Conservation (phyloP, 495 filamentous ascomycete species). For the Xylaria venustula region DNA sequence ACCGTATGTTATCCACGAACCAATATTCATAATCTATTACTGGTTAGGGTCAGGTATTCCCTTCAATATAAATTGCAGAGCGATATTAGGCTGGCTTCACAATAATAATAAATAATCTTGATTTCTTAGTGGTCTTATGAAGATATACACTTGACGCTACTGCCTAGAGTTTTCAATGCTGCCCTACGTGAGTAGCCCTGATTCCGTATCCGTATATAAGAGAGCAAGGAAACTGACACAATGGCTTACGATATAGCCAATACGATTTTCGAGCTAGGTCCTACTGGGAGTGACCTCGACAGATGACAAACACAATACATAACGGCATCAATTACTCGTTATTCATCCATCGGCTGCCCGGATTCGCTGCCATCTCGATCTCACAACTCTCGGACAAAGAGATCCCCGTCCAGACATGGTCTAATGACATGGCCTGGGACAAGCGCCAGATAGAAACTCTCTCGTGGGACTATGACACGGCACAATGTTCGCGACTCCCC, state of each 20-base stretch:
- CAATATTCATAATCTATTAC: too few species aligned
- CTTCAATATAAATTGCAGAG: neutral
- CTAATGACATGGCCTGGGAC: neutral
- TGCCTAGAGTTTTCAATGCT: neutral
- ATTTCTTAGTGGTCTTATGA: neutral
- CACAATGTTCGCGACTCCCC: neutral
- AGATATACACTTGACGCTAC: neutral
- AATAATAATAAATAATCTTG: neutral
- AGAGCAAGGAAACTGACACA: neutral
- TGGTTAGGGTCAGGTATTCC: neutral
- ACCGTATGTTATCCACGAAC: neutral
- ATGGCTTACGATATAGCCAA: neutral
- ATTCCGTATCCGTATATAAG: neutral
- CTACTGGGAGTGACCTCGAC: neutral
- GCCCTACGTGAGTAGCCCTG: conserved; percentile 1
- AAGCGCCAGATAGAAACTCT: neutral
- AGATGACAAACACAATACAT: neutral
- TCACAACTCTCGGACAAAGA: conserved; percentile 1
- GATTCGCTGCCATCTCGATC: neutral
- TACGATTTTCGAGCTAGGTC: neutral
- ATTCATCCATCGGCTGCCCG: neutral
- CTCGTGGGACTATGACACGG: neutral
- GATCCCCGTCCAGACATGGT: neutral
- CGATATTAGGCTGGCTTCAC: too few species aligned
- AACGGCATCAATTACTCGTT: neutral